A percentile compares a stretch with the other conserved stretches of the same genome.
Evolutionary conservation across 345 rosid species (phyloP).

Genomic region (Eutrema japonicum): DNA sequence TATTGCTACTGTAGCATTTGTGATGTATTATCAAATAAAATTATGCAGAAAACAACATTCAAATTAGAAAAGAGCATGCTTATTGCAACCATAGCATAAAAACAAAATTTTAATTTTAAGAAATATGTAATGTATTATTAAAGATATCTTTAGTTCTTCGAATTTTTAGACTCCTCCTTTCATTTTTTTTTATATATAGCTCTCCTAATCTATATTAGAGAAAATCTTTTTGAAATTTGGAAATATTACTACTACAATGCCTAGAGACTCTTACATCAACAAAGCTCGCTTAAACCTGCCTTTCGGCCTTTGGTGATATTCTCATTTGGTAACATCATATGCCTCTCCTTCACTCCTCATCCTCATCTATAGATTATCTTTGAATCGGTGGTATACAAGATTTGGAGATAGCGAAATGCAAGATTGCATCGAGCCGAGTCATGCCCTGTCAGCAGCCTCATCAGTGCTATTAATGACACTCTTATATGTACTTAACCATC

Average conservation of each 20-base stretch:
- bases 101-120: background rate
- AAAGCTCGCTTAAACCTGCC: background rate
- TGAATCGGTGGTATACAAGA: background rate
- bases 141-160: background rate
- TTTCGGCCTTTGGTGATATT: no score
- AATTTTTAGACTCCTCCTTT: background rate
- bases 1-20: background rate
- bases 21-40: background rate
- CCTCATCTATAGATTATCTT: background rate
- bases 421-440: background rate
- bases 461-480: background rate
- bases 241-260: no score
- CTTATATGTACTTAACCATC: background rate
- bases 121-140: background rate
- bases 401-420: background rate
- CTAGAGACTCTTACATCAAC: background rate
- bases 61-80: background rate
- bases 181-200: no score
- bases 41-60: background rate
- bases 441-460: background rate
- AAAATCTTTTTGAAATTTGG: background rate
- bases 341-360: background rate
- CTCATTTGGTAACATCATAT: no score
- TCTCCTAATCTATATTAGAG: background rate
- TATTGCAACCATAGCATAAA: background rate